A percentile compares a stretch with the other conserved stretches of the same genome.
Evolutionary conservation across 768 basidiomycete species (phyloP).

Genomic region (Tricholoma saponaceum): DNA sequence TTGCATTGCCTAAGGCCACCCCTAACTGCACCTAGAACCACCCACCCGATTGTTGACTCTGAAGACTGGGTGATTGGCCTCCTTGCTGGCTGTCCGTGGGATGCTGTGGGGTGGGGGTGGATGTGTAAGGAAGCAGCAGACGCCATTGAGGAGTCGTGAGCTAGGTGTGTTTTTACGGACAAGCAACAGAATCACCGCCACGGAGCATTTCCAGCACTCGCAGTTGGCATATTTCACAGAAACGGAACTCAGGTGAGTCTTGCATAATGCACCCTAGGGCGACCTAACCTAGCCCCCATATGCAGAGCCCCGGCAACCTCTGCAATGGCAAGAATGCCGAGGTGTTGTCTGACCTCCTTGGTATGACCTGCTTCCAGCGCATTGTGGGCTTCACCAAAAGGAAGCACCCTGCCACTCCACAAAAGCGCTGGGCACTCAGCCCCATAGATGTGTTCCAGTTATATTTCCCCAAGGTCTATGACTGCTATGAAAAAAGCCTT

Average conservation of each 20-base stretch:
- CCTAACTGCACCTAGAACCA: too few relatives aligned
- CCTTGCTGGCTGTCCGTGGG: too few relatives aligned
- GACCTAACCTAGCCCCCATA: background rate
- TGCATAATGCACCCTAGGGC: too few relatives aligned
- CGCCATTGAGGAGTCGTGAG: background rate
- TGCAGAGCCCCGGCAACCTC: background rate
- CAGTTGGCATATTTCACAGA: background rate
- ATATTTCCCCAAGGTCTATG: background rate
- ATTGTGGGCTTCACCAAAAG: background rate
- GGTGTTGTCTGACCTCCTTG: background rate
- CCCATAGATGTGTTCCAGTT: background rate
- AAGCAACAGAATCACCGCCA: background rate
- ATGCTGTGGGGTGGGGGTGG: too few relatives aligned
- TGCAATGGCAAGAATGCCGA: background rate
- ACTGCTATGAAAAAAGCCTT: background rate
- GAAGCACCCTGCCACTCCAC: background rate
- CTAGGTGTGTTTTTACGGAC: background rate
- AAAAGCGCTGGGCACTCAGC: background rate
- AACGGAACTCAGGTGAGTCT: background rate
- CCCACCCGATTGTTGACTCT: too few relatives aligned
- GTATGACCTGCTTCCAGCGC: background rate
- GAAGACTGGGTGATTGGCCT: too few relatives aligned
- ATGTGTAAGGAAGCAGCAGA: too few relatives aligned
- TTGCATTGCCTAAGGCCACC: too few relatives aligned
- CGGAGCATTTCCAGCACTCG: background rate